Evolutionary conservation across 192 early-diverging fungal species (phyloP).

Genomic region (Backusella morwellensis): DNA sequence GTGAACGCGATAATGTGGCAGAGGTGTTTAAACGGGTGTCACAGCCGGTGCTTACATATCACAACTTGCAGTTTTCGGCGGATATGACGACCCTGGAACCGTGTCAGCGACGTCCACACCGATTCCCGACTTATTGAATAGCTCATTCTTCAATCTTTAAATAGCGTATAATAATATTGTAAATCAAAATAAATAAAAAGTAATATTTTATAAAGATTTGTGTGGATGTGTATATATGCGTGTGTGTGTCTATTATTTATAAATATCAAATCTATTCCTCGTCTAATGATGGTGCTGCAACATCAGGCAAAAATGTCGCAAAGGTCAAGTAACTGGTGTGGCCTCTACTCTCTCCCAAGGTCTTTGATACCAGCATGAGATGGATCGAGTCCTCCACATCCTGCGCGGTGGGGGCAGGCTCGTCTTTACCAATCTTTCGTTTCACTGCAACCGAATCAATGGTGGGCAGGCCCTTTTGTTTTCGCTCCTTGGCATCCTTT

Average conservation of each 20-base stretch:
- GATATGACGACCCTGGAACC: neutral
- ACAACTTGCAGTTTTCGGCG: neutral
- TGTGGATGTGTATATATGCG: neutral
- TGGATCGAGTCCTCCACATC: conserved; percentile 15
- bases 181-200: no score
- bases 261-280: neutral
- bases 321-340: conserved; percentile 97
- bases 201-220: no score
- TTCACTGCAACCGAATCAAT: conserved; percentile 16
- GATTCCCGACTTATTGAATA: neutral
- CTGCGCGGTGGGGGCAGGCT: conserved; percentile 15
- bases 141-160: no score
- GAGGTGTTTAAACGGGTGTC: neutral
- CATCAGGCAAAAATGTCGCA: conserved; percentile 70
- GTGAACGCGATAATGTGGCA: neutral
- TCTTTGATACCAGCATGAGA: conserved; percentile 59
- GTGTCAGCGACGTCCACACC: neutral
- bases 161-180: no score
- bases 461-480: neutral
- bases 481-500: conserved; percentile 43
- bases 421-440: conserved; percentile 11
- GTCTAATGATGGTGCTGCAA: neutral
- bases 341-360: conserved; percentile 61
- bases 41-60: neutral
- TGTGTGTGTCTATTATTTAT: neutral